Percentiles rank a stretch among this genome's conserved stretches.
Evolutionary conservation across 768 basidiomycete genomes (phyloP).

Genomic region (Mycena polygramma): DNA sequence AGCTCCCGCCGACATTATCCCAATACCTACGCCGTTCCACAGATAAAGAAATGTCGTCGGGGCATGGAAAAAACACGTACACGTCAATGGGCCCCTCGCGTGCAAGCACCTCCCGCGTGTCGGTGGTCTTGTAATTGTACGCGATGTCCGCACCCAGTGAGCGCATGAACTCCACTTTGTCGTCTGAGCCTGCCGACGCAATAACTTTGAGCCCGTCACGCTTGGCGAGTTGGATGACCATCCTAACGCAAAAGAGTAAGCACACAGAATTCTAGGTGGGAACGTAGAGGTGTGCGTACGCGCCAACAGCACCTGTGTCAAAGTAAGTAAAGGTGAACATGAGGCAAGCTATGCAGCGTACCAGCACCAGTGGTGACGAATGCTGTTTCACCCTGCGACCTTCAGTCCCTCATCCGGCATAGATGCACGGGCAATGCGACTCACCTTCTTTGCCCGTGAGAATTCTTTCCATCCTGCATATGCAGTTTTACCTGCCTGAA

Average conservation of each 20-base stretch:
- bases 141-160: conserved; percentile 50
- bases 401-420: not conserved
- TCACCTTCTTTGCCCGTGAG: conserved; percentile 31
- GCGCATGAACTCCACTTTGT: conserved; percentile 74
- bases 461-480: conserved; percentile 44
- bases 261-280: too few species aligned
- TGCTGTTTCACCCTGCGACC: conserved; percentile 4
- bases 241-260: conserved; percentile 39
- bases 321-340: too few species aligned
- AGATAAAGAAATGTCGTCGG: not conserved
- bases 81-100: conserved; percentile 66
- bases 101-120: conserved; percentile 62
- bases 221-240: conserved; percentile 67
- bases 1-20: conserved; percentile 73
- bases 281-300: too few species aligned
- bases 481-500: conserved; percentile 41
- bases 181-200: conserved; percentile 76
- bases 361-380: conserved; percentile 15
- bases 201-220: conserved; percentile 71
- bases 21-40: conserved; percentile 61
- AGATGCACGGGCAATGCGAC: not conserved
- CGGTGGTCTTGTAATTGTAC: conserved; percentile 79
- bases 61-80: conserved; percentile 41
- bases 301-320: conserved; percentile 5
- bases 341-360: not conserved